Evolutionary conservation across 805 yeast species (phyloP).

Genomic region (Cyberlindnera japonica): DNA sequence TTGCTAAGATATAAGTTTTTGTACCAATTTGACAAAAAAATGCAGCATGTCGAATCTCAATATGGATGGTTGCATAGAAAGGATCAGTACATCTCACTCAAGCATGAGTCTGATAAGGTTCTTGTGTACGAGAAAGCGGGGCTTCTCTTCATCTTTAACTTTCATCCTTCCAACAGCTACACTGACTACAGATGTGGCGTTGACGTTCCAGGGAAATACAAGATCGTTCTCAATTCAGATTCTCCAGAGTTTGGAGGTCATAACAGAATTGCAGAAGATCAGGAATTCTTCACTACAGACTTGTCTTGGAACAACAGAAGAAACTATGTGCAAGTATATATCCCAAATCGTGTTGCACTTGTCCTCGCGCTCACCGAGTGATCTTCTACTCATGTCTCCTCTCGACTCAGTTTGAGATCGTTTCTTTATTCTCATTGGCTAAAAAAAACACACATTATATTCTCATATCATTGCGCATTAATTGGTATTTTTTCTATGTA

Average conservation of each 20-base stretch:
- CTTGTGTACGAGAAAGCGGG: constrained; percentile 87
- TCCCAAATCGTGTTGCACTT: constrained; percentile 74
- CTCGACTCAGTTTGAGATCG: no score
- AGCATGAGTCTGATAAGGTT: constrained; percentile 86
- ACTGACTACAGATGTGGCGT: constrained; percentile 91
- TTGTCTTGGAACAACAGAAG: constrained; percentile 76
- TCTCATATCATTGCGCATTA: no score
- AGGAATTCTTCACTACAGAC: constrained; percentile 65
- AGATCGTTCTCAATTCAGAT: constrained; percentile 74
- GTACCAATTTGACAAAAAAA: constrained; percentile 77
- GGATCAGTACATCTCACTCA: constrained; percentile 81
- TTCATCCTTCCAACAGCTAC: constrained; percentile 81
- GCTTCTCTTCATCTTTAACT: constrained; percentile 79
- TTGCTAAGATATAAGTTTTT: constrained; percentile 74
- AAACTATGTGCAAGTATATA: constrained; percentile 71
- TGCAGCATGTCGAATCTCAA: constrained; percentile 71
- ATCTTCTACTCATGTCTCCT: no score
- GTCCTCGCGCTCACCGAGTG: constrained; percentile 43
- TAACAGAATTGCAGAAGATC: constrained; percentile 54
- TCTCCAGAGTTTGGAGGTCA: constrained; percentile 76
- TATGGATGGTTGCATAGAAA: constrained; percentile 68
- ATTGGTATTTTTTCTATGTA: no score
- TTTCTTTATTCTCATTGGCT: no score
- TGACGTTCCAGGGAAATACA: constrained; percentile 71
- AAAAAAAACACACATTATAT: no score